These are phyloP conservation scores for Stagonosporopsis tanaceti DNA, from an alignment of 2,329 filamentous ascomycete genomes.

Conservation along the genomic window DNA sequence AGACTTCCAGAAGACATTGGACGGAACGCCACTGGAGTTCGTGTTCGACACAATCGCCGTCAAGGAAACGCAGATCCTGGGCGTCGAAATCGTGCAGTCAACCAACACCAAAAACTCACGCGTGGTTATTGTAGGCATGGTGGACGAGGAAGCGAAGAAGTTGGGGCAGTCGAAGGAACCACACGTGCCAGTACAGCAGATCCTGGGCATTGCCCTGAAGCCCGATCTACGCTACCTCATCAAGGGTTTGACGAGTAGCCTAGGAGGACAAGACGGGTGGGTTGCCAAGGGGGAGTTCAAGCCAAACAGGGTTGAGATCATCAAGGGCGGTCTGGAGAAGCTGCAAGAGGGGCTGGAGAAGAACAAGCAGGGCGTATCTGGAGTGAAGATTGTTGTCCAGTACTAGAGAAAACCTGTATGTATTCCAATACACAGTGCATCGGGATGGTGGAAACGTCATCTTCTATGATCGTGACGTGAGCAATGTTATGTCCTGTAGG, in stretches of 20 bases:
- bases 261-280: constrained; percentile 21
- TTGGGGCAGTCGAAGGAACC: constrained; percentile 10
- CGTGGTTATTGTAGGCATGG: neutral
- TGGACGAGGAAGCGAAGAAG: constrained; percentile 11
- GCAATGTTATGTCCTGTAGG: no score
- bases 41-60: constrained; percentile 19
- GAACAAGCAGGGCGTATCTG: constrained; percentile 22
- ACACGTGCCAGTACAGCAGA: constrained; percentile 7
- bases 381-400: constrained; percentile 18
- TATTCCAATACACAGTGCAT: neutral
- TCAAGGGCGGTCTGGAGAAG: constrained; percentile 15
- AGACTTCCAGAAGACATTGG: constrained; percentile 13
- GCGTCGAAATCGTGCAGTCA: constrained; percentile 11
- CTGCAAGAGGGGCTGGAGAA: constrained; percentile 19
- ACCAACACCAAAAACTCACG: constrained; percentile 5
- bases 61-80: constrained; percentile 11
- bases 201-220: constrained; percentile 14
- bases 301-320: constrained; percentile 15
- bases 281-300: constrained; percentile 14
- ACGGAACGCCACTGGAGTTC: constrained; percentile 12
- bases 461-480: no score
- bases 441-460: neutral
- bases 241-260: constrained; percentile 12
- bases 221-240: constrained; percentile 13
- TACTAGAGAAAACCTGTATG: neutral